Conservation (phyloP, 176 grass and related monocot genomes). For the Phragmites australis region DNA sequence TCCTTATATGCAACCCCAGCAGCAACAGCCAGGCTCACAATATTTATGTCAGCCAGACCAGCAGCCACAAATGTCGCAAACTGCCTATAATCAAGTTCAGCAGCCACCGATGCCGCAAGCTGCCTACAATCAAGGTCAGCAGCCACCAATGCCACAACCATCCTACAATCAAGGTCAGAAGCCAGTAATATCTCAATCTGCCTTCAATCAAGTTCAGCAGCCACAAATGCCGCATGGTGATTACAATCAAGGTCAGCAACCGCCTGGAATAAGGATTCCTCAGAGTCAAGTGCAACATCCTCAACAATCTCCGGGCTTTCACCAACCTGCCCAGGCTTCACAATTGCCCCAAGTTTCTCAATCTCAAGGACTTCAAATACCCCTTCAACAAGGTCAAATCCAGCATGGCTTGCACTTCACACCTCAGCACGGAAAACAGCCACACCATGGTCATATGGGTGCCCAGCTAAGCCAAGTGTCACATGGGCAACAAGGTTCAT, state of each 20-base stretch:
- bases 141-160: not conserved
- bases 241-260: slow-evolving; percentile 60
- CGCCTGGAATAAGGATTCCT: slow-evolving; percentile 41
- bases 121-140: slow-evolving; percentile 44
- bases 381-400: slow-evolving; percentile 44
- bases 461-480: slow-evolving; percentile 38
- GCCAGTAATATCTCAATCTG: slow-evolving; percentile 15
- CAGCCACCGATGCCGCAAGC: slow-evolving; percentile 37
- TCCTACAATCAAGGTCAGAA: slow-evolving; percentile 43
- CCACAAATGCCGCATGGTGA: slow-evolving; percentile 45
- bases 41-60: slow-evolving; percentile 60
- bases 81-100: slow-evolving; percentile 40
- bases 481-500: slow-evolving; percentile 47
- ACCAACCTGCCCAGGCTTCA: slow-evolving; percentile 46
- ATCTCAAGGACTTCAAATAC: slow-evolving; percentile 53
- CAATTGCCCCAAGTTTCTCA: slow-evolving; percentile 37
- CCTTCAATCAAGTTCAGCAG: slow-evolving; percentile 50
- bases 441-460: slow-evolving; percentile 31
- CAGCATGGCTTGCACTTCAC: slow-evolving; percentile 41
- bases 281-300: slow-evolving; percentile 52
- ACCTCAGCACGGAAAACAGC: slow-evolving; percentile 48
- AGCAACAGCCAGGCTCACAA: slow-evolving; percentile 51
- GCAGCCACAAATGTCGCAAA: slow-evolving; percentile 35
- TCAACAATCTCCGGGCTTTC: slow-evolving; percentile 43
- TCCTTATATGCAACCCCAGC: slow-evolving; percentile 59